phyloP scores from a whole-genome alignment of 108 stramenopile species.

The Poteriospumella lacustris region DNA sequence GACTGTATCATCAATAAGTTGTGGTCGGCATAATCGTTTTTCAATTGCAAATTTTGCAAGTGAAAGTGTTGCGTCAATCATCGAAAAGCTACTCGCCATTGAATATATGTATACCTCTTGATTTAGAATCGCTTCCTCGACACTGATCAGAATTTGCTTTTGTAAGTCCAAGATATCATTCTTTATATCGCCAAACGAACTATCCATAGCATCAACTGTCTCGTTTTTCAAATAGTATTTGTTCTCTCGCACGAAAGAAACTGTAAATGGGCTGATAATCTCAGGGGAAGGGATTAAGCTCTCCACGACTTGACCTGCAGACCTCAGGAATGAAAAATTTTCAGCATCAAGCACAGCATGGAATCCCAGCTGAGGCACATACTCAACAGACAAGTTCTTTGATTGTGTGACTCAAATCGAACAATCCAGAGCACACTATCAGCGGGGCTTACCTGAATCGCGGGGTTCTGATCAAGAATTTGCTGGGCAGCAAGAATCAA shows the following conservation, averaged over 20 bases:
- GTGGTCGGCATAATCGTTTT: constrained; percentile 71
- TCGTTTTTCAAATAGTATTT: constrained; percentile 75
- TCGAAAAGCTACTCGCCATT: constrained; percentile 70
- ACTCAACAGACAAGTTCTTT: constrained; percentile 66
- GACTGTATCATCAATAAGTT: constrained; percentile 55
- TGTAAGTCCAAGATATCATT: constrained; percentile 80
- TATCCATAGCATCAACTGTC: constrained; percentile 72
- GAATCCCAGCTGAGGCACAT: constrained; percentile 85
- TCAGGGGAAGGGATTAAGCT: constrained; percentile 52
- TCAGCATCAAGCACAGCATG: constrained; percentile 56
- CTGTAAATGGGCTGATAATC: constrained; percentile 66
- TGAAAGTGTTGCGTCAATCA: constrained; percentile 77
- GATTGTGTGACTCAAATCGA: too few relatives aligned
- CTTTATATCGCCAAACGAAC: constrained; percentile 81
- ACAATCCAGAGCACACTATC: too few relatives aligned
- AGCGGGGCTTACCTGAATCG: too few relatives aligned
- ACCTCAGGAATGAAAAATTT: not conserved
- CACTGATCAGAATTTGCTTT: constrained; percentile 69
- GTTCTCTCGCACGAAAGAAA: constrained; percentile 65
- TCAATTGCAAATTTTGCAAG: constrained; percentile 75
- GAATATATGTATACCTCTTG: constrained; percentile 67
- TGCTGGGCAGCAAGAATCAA: constrained; percentile 27
- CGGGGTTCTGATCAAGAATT: constrained; percentile 56
- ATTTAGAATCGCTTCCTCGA: constrained; percentile 82
- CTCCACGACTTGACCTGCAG: constrained; percentile 25